These are phyloP conservation scores for Chenopodium suecicum DNA, from an alignment of 148 eudicot genomes.

Conservation along the genomic window DNA sequence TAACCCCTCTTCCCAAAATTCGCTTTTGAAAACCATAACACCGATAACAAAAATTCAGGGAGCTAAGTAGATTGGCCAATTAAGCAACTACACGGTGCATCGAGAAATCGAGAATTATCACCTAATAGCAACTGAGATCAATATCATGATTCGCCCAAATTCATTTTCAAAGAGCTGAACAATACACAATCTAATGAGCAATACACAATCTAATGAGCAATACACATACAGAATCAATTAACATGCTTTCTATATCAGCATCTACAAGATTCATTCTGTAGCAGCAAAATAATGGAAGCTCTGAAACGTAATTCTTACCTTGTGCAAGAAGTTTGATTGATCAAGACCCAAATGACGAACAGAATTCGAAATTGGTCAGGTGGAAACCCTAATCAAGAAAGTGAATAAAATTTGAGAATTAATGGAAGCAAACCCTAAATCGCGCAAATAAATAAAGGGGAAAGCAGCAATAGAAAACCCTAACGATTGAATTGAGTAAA, in stretches of 20 bases:
- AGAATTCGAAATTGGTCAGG: neutral
- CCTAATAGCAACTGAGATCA: too few species aligned
- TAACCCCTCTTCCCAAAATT: too few species aligned
- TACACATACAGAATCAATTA: neutral
- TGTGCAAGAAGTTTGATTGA: slow-evolving; percentile 12
- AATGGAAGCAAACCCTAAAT: neutral
- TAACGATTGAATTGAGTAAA: too few species aligned
- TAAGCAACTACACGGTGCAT: neutral
- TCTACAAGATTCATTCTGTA: neutral
- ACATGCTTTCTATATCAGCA: neutral
- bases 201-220: neutral
- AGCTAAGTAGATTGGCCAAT: too few species aligned
- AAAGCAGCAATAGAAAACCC: too few species aligned
- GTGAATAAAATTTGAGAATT: neutral
- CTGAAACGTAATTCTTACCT: slow-evolving; percentile 30
- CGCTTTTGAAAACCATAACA: too few species aligned
- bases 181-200: neutral
- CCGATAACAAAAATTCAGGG: too few species aligned
- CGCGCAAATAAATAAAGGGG: too few species aligned
- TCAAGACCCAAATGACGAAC: neutral
- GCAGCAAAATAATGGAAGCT: neutral
- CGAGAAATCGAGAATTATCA: neutral
- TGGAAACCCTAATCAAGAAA: slow-evolving; percentile 12
- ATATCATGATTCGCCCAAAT: neutral
- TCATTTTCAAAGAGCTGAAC: too few species aligned